These are phyloP conservation scores for Sporothrix sp. DNA, from an alignment of 2,329 filamentous ascomycete genomes.

Conservation along the genomic window DNA sequence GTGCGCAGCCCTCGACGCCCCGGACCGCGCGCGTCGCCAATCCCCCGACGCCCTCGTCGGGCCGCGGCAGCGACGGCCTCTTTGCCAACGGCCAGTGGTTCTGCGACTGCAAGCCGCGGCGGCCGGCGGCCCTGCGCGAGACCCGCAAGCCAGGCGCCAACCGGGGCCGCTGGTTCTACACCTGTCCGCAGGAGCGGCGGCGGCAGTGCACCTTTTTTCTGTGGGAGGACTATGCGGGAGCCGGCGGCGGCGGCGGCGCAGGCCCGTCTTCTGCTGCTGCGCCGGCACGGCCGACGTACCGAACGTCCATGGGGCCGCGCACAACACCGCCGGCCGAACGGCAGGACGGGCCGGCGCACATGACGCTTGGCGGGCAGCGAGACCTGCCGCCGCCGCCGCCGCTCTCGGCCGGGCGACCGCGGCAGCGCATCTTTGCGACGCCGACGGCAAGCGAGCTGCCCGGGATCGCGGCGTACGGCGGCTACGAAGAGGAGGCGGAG, in stretches of 20 bases:
- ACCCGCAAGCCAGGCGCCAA: slow-evolving; percentile 31
- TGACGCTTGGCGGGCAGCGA: neutral
- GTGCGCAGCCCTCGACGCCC: neutral
- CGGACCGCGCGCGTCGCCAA: neutral
- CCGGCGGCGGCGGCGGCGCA: slow-evolving; percentile 19
- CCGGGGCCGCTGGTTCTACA: slow-evolving; percentile 34
- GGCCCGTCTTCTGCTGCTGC: neutral
- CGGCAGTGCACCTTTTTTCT: slow-evolving; percentile 35
- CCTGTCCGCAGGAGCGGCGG: slow-evolving; percentile 26
- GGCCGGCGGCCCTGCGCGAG: slow-evolving; percentile 26
- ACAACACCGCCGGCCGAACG: slow-evolving; percentile 16
- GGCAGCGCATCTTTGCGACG: slow-evolving; percentile 15
- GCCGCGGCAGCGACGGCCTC: slow-evolving; percentile 16
- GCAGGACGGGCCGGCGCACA: neutral
- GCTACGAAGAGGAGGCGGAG: neutral
- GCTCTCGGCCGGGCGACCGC: neutral
- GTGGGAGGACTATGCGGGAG: slow-evolving; percentile 33
- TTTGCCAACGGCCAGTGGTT: slow-evolving; percentile 22
- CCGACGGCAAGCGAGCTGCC: neutral
- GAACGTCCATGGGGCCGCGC: slow-evolving; percentile 15
- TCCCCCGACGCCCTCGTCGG: slow-evolving; percentile 2
- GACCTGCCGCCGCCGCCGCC: neutral
- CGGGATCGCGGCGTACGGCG: neutral
- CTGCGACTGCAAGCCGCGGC: slow-evolving; percentile 34
- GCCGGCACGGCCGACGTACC: slow-evolving; percentile 9